Conservation (phyloP, 2,329 filamentous ascomycete genomes). For the Lasiodiplodia citricola region DNA sequence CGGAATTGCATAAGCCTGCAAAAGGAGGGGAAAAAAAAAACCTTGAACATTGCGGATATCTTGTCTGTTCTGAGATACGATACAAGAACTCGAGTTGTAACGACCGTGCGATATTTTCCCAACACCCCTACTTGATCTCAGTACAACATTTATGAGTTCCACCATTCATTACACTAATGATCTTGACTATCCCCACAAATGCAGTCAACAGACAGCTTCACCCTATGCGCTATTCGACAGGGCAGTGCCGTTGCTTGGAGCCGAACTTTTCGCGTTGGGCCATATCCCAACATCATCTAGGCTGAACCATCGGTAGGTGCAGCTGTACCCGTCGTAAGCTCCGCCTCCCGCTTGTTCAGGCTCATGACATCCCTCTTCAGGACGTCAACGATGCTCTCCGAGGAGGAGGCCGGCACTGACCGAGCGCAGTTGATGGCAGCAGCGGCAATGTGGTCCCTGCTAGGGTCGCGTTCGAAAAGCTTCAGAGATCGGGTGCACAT, state of each 20-base stretch:
- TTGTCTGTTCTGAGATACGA: neutral
- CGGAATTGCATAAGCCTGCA: neutral
- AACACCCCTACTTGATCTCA: neutral
- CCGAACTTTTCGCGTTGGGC: neutral
- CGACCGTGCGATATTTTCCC: neutral
- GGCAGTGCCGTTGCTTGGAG: neutral
- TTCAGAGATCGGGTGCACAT: slow-evolving; percentile 3
- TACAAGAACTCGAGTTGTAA: slow-evolving; percentile 1
- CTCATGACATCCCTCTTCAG: slow-evolving; percentile 16
- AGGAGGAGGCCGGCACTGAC: neutral
- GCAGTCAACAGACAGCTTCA: neutral
- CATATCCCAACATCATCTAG: neutral
- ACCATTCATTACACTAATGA: neutral
- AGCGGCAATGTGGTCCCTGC: neutral
- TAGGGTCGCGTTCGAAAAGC: slow-evolving; percentile 5
- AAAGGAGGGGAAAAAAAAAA: neutral
- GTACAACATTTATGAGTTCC: neutral
- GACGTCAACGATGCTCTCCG: slow-evolving; percentile 5
- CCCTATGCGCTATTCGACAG: neutral
- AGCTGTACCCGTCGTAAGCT: neutral
- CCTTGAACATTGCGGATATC: neutral
- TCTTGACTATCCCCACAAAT: neutral
- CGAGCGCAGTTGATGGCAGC: slow-evolving; percentile 17
- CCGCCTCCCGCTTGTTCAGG: neutral
- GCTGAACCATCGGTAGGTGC: neutral